Evolutionary conservation across 352 stramenopile species (phyloP).

Genomic region (Pythium diclinum): DNA sequence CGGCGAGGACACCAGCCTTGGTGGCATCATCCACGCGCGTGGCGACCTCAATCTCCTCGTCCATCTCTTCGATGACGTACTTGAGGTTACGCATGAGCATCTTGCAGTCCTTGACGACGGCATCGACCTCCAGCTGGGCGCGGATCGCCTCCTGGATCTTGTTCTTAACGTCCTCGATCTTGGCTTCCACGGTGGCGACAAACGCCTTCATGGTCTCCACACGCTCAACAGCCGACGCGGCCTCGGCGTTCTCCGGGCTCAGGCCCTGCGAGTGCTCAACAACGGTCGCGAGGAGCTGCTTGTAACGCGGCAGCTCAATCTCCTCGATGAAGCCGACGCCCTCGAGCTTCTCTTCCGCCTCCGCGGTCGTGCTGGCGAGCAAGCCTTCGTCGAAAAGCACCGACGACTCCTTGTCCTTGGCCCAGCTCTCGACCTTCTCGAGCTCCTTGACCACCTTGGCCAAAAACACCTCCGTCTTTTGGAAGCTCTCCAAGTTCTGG

Average conservation of each 20-base stretch:
- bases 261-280: conserved; percentile 62
- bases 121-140: conserved; percentile 67
- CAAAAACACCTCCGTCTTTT: conserved; percentile 81
- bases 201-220: conserved; percentile 77
- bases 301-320: conserved; percentile 82
- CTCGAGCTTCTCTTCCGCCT: conserved; percentile 82
- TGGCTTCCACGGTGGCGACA: conserved; percentile 63
- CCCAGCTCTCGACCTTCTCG: conserved; percentile 78
- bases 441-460: conserved; percentile 85
- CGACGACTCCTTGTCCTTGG: conserved; percentile 75
- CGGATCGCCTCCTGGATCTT: conserved; percentile 53
- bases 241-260: conserved; percentile 66
- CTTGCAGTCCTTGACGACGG: conserved; percentile 86
- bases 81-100: conserved; percentile 84
- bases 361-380: conserved; percentile 48
- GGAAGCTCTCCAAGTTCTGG: conserved; percentile 73
- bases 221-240: conserved; percentile 61
- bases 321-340: conserved; percentile 80
- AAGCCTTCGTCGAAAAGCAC: conserved; percentile 64
- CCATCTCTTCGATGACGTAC: conserved; percentile 87
- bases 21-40: conserved; percentile 72
- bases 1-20: conserved; percentile 59
- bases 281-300: conserved; percentile 66
- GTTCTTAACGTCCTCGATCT: conserved; percentile 63
- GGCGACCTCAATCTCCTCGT: conserved; percentile 79